These are phyloP conservation scores for Solanum aculeatissimum DNA, from an alignment of 305 asterid species.

Conservation along the genomic window DNA sequence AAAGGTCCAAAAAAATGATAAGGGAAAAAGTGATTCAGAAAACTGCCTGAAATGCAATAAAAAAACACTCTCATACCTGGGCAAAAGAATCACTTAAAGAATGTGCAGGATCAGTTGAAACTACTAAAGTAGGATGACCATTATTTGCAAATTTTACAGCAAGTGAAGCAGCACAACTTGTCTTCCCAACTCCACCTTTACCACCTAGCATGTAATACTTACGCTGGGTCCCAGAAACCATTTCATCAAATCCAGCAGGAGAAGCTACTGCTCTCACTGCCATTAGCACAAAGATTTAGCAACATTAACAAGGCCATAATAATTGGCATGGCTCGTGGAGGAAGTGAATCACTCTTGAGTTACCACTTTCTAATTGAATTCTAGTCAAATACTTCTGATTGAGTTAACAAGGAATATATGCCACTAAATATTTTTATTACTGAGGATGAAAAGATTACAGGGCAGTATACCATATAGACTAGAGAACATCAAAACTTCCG, in stretches of 20 bases:
- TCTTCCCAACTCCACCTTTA: constrained; percentile 97
- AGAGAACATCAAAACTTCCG: not conserved
- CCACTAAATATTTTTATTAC: not conserved
- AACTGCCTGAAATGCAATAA: not conserved
- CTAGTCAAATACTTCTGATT: not conserved
- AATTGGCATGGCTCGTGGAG: not conserved
- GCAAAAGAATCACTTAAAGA: constrained; percentile 97
- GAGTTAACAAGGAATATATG: not conserved
- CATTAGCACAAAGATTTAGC: constrained; percentile 1
- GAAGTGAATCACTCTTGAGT: not conserved
- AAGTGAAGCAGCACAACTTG: constrained; percentile 96
- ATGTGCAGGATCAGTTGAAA: constrained; percentile 99
- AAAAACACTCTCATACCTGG: constrained; percentile 45
- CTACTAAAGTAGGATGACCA: constrained; percentile 96
- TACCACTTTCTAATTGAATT: not conserved
- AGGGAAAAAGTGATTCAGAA: not conserved
- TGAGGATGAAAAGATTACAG: not conserved
- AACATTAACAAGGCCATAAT: not conserved
- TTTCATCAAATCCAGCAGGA: constrained; percentile 83
- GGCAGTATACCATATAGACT: not conserved
- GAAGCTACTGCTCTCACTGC: constrained; percentile 76
- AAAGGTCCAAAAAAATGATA: not conserved
- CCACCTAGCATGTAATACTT: constrained; percentile 99
- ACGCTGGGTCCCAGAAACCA: constrained; percentile 81
- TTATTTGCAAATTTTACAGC: constrained; percentile 95